These are phyloP conservation scores for Coccomyxa subellipsoidea DNA, from an alignment of 163 green algal genomes.

Conservation along the genomic window DNA sequence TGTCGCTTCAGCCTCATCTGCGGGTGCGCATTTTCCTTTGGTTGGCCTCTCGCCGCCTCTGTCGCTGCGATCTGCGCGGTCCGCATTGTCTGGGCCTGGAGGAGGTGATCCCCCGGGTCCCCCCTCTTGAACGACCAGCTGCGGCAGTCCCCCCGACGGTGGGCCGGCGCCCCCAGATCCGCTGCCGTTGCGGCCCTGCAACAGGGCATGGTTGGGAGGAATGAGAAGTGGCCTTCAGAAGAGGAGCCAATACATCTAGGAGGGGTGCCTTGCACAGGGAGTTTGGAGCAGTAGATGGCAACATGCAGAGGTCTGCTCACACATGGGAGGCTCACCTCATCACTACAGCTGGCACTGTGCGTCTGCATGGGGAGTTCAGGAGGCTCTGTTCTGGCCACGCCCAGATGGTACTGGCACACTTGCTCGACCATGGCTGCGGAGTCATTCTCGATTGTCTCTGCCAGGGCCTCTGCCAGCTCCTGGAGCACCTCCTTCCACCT, in stretches of 20 bases:
- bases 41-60: background rate
- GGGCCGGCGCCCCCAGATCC: background rate
- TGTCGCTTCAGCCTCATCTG: background rate
- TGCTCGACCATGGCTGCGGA: background rate
- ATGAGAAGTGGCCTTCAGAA: too few relatives aligned
- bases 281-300: too few relatives aligned
- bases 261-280: too few relatives aligned
- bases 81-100: background rate
- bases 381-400: background rate
- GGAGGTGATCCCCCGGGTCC: background rate
- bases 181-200: background rate
- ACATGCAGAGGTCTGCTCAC: background rate
- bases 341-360: conserved; percentile 3
- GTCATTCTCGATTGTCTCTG: background rate
- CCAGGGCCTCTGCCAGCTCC: background rate
- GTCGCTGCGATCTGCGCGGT: background rate
- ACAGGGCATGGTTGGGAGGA: too few relatives aligned
- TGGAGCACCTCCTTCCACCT: background rate
- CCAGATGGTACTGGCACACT: conserved; percentile 4
- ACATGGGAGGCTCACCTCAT: background rate
- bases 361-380: background rate
- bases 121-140: background rate
- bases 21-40: background rate
- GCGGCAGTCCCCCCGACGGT: background rate
- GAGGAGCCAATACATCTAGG: too few relatives aligned